Percentiles rank a stretch among this genome's conserved stretches.
Evolutionary conservation across 1,284 basidiomycete species (phyloP).

Genomic region (Ustilago crameri): DNA sequence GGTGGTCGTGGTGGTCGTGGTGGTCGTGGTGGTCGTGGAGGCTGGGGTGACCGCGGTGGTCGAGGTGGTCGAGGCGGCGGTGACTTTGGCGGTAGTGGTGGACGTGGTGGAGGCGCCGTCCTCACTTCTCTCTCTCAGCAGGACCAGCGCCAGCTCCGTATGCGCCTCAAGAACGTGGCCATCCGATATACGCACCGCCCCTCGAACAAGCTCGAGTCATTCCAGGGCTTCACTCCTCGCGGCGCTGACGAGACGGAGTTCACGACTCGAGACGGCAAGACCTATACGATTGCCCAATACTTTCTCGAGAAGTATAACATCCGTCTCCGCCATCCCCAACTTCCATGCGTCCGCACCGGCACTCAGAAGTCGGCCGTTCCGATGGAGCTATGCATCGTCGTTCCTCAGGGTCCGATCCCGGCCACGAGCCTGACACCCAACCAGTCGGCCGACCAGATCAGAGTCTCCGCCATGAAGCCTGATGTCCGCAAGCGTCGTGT

Average conservation of each 20-base stretch:
- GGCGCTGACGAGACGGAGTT: constrained; percentile 40
- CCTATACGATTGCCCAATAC: constrained; percentile 32
- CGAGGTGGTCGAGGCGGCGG: constrained; percentile 17
- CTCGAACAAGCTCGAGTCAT: constrained; percentile 46
- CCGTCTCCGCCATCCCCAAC: constrained; percentile 32
- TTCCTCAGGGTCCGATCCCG: constrained; percentile 38
- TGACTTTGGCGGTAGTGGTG: background rate
- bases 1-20: constrained; percentile 43
- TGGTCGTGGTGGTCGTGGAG: constrained; percentile 28
- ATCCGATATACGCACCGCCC: constrained; percentile 50
- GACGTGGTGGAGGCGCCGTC: background rate
- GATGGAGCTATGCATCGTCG: constrained; percentile 47
- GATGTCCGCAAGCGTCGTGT: constrained; percentile 33
- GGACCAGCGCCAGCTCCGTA: constrained; percentile 49
- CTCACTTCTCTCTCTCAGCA: constrained; percentile 15
- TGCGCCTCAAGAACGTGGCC: constrained; percentile 38
- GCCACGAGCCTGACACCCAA: constrained; percentile 38
- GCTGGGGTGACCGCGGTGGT: constrained; percentile 6
- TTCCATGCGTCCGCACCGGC: constrained; percentile 48
- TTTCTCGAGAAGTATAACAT: constrained; percentile 50
- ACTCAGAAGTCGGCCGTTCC: constrained; percentile 37
- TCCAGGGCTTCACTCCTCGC: constrained; percentile 47
- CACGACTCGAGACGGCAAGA: constrained; percentile 28
- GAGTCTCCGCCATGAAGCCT: constrained; percentile 32
- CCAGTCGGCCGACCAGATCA: constrained; percentile 49